Conservation (phyloP, 148 eudicot genomes). For the Salicornia ramosissima region DNA sequence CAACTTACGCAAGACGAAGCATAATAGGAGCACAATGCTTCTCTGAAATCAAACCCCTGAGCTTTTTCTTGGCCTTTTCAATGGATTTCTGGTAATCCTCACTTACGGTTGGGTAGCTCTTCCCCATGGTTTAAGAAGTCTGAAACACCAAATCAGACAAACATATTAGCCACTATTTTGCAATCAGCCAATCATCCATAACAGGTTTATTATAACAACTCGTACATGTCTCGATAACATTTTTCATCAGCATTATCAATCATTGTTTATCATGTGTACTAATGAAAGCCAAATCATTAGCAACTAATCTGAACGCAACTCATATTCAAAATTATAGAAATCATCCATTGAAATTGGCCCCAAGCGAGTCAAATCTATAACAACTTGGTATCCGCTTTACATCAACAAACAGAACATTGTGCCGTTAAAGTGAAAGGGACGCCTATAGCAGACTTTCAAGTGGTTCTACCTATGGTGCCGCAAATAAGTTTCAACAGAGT, state of each 20-base stretch:
- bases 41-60: conserved; percentile 65
- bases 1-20: conserved; percentile 75
- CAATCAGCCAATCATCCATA: neutral
- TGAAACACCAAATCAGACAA: neutral
- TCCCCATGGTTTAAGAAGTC: conserved; percentile 46
- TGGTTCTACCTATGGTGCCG: no score
- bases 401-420: no score
- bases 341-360: no score
- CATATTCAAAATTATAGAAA: no score
- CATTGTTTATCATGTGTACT: no score
- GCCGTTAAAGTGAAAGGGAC: no score
- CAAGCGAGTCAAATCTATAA: no score
- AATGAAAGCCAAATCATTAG: no score
- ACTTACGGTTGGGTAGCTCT: conserved; percentile 67
- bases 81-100: conserved; percentile 62
- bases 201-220: neutral
- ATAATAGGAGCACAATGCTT: conserved; percentile 79
- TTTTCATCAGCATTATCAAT: neutral
- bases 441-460: no score
- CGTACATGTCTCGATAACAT: neutral
- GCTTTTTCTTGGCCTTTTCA: conserved; percentile 64
- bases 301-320: no score
- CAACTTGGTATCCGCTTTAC: no score
- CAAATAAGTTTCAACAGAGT: no score
- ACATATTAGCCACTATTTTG: neutral